Conservation (phyloP, 768 basidiomycete genomes). For the Nevesoporus exiguus region DNA sequence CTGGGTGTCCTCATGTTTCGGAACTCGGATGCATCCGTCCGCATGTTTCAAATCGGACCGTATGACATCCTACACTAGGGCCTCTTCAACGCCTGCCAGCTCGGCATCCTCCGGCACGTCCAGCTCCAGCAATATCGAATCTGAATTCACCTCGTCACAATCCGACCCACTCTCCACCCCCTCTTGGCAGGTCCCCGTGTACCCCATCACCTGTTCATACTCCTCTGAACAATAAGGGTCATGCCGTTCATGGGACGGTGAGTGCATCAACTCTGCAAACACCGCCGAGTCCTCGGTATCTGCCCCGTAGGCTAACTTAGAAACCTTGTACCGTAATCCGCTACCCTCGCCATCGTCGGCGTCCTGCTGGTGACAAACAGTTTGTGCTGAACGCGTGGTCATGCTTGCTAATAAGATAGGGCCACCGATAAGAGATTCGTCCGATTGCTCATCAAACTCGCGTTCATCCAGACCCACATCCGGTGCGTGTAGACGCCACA, state of each 20-base stretch:
- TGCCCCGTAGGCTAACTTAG: slow-evolving; percentile 17
- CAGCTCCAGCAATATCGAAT: slow-evolving; percentile 19
- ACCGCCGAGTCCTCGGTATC: slow-evolving; percentile 11
- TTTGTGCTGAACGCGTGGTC: slow-evolving; percentile 14
- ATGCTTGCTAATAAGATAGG: slow-evolving; percentile 14
- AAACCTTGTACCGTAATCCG: slow-evolving; percentile 10
- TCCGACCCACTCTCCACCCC: slow-evolving; percentile 10
- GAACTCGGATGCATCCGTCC: slow-evolving; percentile 22
- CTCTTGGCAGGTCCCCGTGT: slow-evolving; percentile 1
- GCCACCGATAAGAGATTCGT: slow-evolving; percentile 26
- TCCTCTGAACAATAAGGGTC: slow-evolving; percentile 8
- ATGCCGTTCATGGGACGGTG: slow-evolving; percentile 13
- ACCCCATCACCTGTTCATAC: slow-evolving; percentile 15
- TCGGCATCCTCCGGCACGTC: slow-evolving; percentile 9
- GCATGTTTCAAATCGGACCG: no score
- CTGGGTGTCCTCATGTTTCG: slow-evolving; percentile 36
- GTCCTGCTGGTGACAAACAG: slow-evolving; percentile 17
- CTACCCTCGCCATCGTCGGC: slow-evolving; percentile 3
- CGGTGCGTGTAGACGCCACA: slow-evolving; percentile 12
- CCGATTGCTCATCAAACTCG: slow-evolving; percentile 15
- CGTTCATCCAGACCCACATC: not conserved
- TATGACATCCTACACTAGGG: slow-evolving; percentile 4
- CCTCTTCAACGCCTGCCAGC: not conserved
- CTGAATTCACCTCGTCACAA: slow-evolving; percentile 11
- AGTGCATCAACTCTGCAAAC: slow-evolving; percentile 1